Base-by-base conservation (phyloP, 1,139 yeast species). In the Yarrowia galli region DNA sequence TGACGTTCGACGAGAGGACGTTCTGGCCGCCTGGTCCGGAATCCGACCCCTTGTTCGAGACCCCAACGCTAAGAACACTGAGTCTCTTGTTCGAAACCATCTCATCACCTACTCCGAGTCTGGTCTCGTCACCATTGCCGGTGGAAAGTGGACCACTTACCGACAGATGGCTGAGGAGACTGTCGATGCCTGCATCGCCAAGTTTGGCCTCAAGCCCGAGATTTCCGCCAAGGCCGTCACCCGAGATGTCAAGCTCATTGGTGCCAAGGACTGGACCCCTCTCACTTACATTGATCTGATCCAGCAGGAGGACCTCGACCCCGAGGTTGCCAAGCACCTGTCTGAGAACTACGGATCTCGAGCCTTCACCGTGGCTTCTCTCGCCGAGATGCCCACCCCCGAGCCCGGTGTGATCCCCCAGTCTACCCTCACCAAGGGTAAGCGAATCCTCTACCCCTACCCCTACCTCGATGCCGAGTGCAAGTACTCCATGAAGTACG, bases 81-180 rank as follows among this genome's bases (percentile, higher is more conserved):
- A 91, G 79, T 95, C 92, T 68, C 84, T 93, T 71, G 98, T 93
- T 67, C 88, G 98, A 81, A 90, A 92, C 73, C 98, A 93, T 79
- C 83, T 93, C 76, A 85, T 93, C 70, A 85, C 89, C 74, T 84
- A 87, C 58, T 86, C 96, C 25, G 86, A 83, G 69, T 83, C 89
- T 66, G 96, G 95, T 28, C 84, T 93, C 73, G 83, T 93, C 66
- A 93, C 98, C 65, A 90, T 93, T 74, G 89, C 97, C 36, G 98
- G 98, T 75, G 98, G 98, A 79, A 93, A 93, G 81, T 93, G 98
- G 98, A 93, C 98, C 69, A 93, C 98, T 51, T 93, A 92, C 82
- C 86, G 98, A 81, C 97, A 92, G 81, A 93, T 93, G 98, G 97
- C 98, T 45, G 88, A 92, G 81, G 97, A 93, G 81, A 91, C 97